These are phyloP conservation scores for Bryum argenteum DNA, from an alignment of 225 moss, liverwort and hornwort species.

Conservation along the genomic window DNA sequence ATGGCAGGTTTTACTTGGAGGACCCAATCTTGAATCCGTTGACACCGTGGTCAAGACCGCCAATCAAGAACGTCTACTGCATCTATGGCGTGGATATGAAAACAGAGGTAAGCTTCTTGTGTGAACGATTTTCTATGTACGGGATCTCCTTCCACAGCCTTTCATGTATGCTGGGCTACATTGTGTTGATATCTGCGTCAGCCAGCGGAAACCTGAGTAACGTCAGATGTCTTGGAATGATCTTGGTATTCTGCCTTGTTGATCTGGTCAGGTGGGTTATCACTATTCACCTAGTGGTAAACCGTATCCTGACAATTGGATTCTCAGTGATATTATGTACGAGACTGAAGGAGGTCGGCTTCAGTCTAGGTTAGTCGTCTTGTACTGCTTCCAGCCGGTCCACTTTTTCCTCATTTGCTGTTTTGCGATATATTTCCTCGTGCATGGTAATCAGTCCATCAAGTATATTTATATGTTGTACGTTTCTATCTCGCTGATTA, in stretches of 20 bases:
- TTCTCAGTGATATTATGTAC: slow-evolving; percentile 79
- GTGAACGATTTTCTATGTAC: neutral
- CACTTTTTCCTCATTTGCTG: slow-evolving; percentile 15
- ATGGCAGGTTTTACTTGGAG: slow-evolving; percentile 82
- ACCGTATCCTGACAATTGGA: slow-evolving; percentile 95
- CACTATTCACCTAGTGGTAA: slow-evolving; percentile 91
- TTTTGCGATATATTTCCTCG: slow-evolving; percentile 9
- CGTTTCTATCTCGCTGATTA: slow-evolving; percentile 15
- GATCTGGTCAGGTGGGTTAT: slow-evolving; percentile 70
- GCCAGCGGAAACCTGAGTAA: slow-evolving; percentile 5
- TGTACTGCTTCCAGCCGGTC: slow-evolving; percentile 13
- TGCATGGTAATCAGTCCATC: slow-evolving; percentile 16
- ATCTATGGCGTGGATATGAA: slow-evolving; percentile 92
- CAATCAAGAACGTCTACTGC: slow-evolving; percentile 96
- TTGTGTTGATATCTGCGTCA: slow-evolving; percentile 8
- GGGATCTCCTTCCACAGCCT: neutral
- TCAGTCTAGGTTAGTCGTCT: slow-evolving; percentile 65
- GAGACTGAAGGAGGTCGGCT: slow-evolving; percentile 88
- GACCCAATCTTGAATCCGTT: slow-evolving; percentile 92
- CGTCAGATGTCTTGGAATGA: slow-evolving; percentile 25
- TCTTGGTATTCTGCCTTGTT: slow-evolving; percentile 19
- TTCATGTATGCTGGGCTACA: slow-evolving; percentile 1
- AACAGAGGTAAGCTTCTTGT: slow-evolving; percentile 69
- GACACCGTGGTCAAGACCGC: slow-evolving; percentile 98
- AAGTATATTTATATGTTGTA: neutral